Percentiles rank a stretch among this genome's conserved stretches.
Conservation (phyloP, 2,329 filamentous ascomycete genomes). For the Cryphonectria nitschkei region DNA sequence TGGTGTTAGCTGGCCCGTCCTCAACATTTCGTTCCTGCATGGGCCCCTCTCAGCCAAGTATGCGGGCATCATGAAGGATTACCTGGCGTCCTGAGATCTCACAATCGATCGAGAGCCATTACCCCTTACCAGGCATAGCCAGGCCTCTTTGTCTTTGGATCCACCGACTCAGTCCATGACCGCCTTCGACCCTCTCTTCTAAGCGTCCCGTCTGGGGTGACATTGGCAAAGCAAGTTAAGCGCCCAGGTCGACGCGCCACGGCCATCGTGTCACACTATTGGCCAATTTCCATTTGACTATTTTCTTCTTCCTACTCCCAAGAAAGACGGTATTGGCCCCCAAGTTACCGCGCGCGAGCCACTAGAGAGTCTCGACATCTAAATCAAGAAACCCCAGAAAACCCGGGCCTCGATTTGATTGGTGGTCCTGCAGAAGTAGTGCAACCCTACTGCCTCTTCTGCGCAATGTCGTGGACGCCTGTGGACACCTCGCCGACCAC, state of each 20-base stretch:
- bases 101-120: neutral
- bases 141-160: constrained; percentile 12
- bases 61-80: neutral
- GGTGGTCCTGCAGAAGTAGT: constrained; percentile 11
- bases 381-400: constrained; percentile 7
- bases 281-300: constrained; percentile 14
- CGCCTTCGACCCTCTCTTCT: constrained; percentile 19
- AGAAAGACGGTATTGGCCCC: constrained; percentile 20
- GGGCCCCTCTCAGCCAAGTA: neutral
- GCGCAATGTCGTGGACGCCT: constrained; percentile 23
- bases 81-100: neutral
- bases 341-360: constrained; percentile 30
- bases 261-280: constrained; percentile 22
- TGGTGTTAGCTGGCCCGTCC: neutral
- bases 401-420: constrained; percentile 22
- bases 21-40: neutral
- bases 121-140: neutral
- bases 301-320: constrained; percentile 2
- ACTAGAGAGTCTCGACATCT: constrained; percentile 21
- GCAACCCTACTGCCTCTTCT: constrained; percentile 25
- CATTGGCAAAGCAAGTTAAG: constrained; percentile 27
- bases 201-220: constrained; percentile 20
- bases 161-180: constrained; percentile 9
- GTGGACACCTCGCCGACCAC: constrained; percentile 10
- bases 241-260: constrained; percentile 25